Evolutionary conservation across 306 rosid genomes (phyloP), one percentile per base, ranked within the genome.

Genomic region (Oemleria cerasiformis): DNA sequence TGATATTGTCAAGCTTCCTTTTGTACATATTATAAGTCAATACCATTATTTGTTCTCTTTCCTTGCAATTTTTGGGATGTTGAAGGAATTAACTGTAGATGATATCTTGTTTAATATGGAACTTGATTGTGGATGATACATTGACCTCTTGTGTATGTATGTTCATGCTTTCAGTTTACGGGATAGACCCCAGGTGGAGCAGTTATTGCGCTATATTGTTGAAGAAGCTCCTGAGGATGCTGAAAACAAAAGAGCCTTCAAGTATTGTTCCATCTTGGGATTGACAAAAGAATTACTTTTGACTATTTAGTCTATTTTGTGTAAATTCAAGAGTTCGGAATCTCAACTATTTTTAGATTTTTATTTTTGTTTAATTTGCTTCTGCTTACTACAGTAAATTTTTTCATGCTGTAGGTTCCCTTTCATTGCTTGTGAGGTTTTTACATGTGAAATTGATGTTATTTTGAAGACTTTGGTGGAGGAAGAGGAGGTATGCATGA

Each of bases 371-470:
- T 36, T 7, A 42, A 25, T 70, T 70, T 53, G 67, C 74, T 75
- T 73, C 75, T 83, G 63, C 77, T 78, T 71, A 34, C 49, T 36
- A 50, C 54, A 42, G 47, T 50, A 58, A 77, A 21, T 23, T 61
- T 67, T 78, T 70, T 69, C 77, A 60, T 70, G 72, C 71, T 60
- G 20, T 77, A 95, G 99, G 96, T 92, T 91, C 81, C 99, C 99
- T 8, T 95, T 91, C 86, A 91, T 95, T 77, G 85, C 97, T 53
- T 91, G 99, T 69, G 99, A 95, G 87, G 83, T 95, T 77, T 91
- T 95, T 76, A 89, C 97, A 25, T 95, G 99, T 81, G 99, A 95
- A 85, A 92, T 91, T 80, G 99, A 95, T 75, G 99, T 89, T 79
- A 95, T 95, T 78, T 83, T 95, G 84, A 95, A 95, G 96, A 88